A percentile compares a stretch with the other conserved stretches of the same genome.
Evolutionary conservation across 257 asterid species (phyloP).

Genomic region (Rhazya stricta): DNA sequence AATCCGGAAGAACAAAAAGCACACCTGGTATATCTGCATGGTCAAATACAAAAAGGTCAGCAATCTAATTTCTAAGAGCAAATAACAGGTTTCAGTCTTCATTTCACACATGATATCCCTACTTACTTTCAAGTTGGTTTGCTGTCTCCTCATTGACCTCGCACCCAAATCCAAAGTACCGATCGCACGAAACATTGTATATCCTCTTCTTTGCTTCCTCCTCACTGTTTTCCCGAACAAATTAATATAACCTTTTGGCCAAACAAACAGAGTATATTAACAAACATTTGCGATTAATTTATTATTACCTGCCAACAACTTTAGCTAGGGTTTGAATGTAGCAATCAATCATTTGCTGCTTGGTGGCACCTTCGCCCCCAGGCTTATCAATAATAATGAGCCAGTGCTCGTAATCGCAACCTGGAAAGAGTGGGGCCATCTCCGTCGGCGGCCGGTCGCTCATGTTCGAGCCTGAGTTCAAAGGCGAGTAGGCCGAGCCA

Average conservation of each 20-base stretch:
- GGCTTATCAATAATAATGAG: constrained; percentile 96
- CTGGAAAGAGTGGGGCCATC: constrained; percentile 95
- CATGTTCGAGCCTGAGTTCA: constrained; percentile 70
- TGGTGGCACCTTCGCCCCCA: constrained; percentile 90
- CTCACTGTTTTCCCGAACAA: constrained; percentile 33
- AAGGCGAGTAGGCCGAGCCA: constrained; percentile 73
- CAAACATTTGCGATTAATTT: not conserved
- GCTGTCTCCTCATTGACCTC: constrained; percentile 96
- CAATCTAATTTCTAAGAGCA: not conserved
- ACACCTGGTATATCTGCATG: constrained; percentile 84
- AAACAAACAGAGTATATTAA: not conserved
- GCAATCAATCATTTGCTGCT: constrained; percentile 91
- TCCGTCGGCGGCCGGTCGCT: constrained; percentile 93
- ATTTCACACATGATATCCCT: not conserved
- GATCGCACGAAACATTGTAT: constrained; percentile 84
- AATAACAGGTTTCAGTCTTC: no score
- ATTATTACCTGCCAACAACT: constrained; percentile 67
- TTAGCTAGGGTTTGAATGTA: constrained; percentile 74
- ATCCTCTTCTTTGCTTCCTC: constrained; percentile 94
- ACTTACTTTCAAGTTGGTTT: constrained; percentile 91
- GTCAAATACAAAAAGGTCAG: not conserved
- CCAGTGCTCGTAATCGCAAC: constrained; percentile 97
- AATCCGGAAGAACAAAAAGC: constrained; percentile 91
- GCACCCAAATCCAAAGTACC: constrained; percentile 94
- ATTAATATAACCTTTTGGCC: not conserved